phyloP scores from a whole-genome alignment of 306 rosid genomes.

The Pterocarpus santalinus region DNA sequence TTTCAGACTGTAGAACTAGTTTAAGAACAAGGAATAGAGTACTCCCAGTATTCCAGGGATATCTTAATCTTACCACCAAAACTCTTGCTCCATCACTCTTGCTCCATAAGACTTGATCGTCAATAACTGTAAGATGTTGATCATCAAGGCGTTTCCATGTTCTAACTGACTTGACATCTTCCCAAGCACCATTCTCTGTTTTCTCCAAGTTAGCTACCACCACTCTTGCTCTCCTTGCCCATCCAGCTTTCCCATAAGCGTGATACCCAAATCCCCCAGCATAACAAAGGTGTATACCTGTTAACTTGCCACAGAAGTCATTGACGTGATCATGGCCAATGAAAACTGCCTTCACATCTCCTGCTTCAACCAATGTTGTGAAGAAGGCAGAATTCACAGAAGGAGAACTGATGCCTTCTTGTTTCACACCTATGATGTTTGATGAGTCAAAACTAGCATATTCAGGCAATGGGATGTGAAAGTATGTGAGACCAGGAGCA shows the following conservation, averaged over 20 bases:
- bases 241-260: slow-evolving; percentile 91
- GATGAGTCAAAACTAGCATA: slow-evolving; percentile 69
- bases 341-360: slow-evolving; percentile 87
- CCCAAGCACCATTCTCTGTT: slow-evolving; percentile 63
- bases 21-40: slow-evolving; percentile 12
- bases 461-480: slow-evolving; percentile 89
- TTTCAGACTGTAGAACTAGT: slow-evolving; percentile 29
- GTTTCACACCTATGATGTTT: slow-evolving; percentile 72
- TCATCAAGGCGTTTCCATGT: slow-evolving; percentile 92
- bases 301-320: slow-evolving; percentile 82
- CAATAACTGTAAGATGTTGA: slow-evolving; percentile 61
- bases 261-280: slow-evolving; percentile 91
- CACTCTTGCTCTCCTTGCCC: slow-evolving; percentile 87
- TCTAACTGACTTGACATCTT: slow-evolving; percentile 72
- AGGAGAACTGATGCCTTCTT: slow-evolving; percentile 77
- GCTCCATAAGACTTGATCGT: slow-evolving; percentile 60
- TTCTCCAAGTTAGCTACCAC: slow-evolving; percentile 74
- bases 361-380: slow-evolving; percentile 74
- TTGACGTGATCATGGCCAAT: slow-evolving; percentile 82
- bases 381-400: slow-evolving; percentile 86
- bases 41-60: slow-evolving; percentile 24
- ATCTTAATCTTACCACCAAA: slow-evolving; percentile 65
- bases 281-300: slow-evolving; percentile 74
- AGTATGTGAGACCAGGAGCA: slow-evolving; percentile 80
- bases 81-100: slow-evolving; percentile 56